These are phyloP conservation scores for Leccinum cinnamomeum DNA, from an alignment of 1,284 basidiomycete species.

Conservation along the genomic window DNA sequence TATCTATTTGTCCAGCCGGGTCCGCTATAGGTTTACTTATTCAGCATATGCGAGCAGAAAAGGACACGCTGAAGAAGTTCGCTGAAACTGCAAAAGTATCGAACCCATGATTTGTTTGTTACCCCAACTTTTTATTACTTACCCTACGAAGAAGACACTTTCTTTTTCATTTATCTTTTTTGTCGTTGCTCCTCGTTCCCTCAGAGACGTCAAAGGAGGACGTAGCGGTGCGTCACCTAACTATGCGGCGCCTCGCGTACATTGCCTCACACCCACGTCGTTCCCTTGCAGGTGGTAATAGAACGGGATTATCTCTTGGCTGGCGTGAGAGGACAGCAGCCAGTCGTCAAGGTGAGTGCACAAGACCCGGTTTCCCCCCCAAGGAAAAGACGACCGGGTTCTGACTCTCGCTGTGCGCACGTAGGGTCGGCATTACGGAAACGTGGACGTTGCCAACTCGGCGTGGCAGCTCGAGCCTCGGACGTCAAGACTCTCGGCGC, in stretches of 20 bases:
- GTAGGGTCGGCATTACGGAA: slow-evolving; percentile 70
- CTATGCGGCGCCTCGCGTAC: background rate
- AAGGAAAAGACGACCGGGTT: background rate
- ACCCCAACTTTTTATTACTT: slow-evolving; percentile 2
- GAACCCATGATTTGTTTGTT: slow-evolving; percentile 24
- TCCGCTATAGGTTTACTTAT: slow-evolving; percentile 54
- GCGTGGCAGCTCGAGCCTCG: slow-evolving; percentile 78
- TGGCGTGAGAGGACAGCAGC: slow-evolving; percentile 63
- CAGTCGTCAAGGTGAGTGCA: slow-evolving; percentile 63
- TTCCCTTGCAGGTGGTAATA: slow-evolving; percentile 57
- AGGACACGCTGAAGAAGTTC: slow-evolving; percentile 70
- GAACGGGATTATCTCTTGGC: slow-evolving; percentile 69
- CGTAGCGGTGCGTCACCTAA: slow-evolving; percentile 50
- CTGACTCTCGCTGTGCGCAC: background rate
- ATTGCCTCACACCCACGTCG: slow-evolving; percentile 29
- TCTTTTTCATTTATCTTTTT: slow-evolving; percentile 4
- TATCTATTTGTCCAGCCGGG: too few species aligned
- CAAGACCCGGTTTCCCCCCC: background rate
- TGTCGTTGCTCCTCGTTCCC: slow-evolving; percentile 55
- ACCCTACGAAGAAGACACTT: slow-evolving; percentile 18
- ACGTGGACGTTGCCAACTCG: slow-evolving; percentile 60
- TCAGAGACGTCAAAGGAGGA: slow-evolving; percentile 69
- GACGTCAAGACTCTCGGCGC: slow-evolving; percentile 46
- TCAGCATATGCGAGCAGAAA: slow-evolving; percentile 73
- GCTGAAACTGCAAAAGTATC: slow-evolving; percentile 44